Conservation (phyloP, 306 rosid species). For the Cicer arietinum region DNA sequence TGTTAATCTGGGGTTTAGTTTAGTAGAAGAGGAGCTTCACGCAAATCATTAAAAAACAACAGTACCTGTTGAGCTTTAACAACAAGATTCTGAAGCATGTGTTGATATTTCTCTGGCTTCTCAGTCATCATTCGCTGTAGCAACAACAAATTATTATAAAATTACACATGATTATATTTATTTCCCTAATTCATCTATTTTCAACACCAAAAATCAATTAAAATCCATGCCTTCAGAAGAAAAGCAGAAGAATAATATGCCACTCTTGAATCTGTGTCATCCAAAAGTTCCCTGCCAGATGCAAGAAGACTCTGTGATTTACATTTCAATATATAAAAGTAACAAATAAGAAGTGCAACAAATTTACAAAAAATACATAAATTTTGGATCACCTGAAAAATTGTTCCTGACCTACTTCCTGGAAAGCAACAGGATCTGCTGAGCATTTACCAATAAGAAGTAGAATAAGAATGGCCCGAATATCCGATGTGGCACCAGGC, state of each 20-base stretch:
- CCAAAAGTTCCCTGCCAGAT: constrained; percentile 84
- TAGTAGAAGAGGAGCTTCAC: constrained; percentile 33
- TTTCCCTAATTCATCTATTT: constrained; percentile 23
- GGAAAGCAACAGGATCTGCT: constrained; percentile 84
- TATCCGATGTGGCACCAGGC: constrained; percentile 96
- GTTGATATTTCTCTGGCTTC: constrained; percentile 92
- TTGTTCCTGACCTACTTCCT: constrained; percentile 83
- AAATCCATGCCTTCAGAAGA: constrained; percentile 87
- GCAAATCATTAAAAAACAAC: constrained; percentile 38
- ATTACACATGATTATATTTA: constrained; percentile 29
- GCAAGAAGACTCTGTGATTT: constrained; percentile 33
- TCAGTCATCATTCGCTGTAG: constrained; percentile 97
- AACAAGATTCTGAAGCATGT: constrained; percentile 94
- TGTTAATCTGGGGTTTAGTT: constrained; percentile 23
- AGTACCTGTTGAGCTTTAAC: constrained; percentile 98
- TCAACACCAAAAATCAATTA: constrained; percentile 36
- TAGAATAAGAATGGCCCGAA: constrained; percentile 86
- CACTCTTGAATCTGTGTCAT: constrained; percentile 97
- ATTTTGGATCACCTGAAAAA: constrained; percentile 81
- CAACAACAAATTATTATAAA: constrained; percentile 38
- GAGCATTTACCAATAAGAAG: constrained; percentile 98
- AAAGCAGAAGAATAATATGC: constrained; percentile 96
- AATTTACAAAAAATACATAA: constrained; percentile 22
- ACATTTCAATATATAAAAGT: constrained; percentile 20
- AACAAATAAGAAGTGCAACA: constrained; percentile 13